A percentile compares a stretch with the other conserved stretches of the same genome.
These are phyloP conservation scores for Oxytropis ochrocephala DNA, from an alignment of 306 rosid genomes.

Conservation along the genomic window DNA sequence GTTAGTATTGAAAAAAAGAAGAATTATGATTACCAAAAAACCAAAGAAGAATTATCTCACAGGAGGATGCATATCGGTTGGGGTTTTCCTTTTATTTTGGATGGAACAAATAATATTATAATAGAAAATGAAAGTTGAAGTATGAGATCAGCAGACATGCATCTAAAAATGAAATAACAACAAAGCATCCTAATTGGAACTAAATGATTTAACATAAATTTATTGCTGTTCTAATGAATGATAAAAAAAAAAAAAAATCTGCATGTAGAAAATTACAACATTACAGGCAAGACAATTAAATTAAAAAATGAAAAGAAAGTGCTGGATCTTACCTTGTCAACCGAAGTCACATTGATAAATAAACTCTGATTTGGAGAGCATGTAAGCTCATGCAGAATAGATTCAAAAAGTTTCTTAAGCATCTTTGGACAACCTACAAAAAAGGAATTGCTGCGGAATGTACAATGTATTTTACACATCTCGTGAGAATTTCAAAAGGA, in stretches of 20 bases:
- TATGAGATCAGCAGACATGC: background rate
- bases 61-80: background rate
- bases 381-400: slow-evolving; percentile 94
- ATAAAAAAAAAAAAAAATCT: background rate
- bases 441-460: slow-evolving; percentile 81
- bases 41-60: background rate
- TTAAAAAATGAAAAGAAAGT: background rate
- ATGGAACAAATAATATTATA: background rate
- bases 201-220: slow-evolving; percentile 10
- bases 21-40: too few species aligned
- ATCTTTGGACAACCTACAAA: slow-evolving; percentile 96
- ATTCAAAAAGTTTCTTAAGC: slow-evolving; percentile 95
- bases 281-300: slow-evolving; percentile 1
- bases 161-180: background rate
- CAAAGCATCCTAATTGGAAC: background rate
- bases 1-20: slow-evolving; percentile 1
- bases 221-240: slow-evolving; percentile 4
- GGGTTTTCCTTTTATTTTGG: background rate
- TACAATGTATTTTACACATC: background rate
- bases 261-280: background rate
- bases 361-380: slow-evolving; percentile 97
- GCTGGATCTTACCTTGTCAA: slow-evolving; percentile 49
- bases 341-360: slow-evolving; percentile 86
- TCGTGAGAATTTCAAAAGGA: background rate
- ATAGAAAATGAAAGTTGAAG: background rate